Conservation (phyloP, 2,329 filamentous ascomycete genomes). For the Pezicula radicicola region DNA sequence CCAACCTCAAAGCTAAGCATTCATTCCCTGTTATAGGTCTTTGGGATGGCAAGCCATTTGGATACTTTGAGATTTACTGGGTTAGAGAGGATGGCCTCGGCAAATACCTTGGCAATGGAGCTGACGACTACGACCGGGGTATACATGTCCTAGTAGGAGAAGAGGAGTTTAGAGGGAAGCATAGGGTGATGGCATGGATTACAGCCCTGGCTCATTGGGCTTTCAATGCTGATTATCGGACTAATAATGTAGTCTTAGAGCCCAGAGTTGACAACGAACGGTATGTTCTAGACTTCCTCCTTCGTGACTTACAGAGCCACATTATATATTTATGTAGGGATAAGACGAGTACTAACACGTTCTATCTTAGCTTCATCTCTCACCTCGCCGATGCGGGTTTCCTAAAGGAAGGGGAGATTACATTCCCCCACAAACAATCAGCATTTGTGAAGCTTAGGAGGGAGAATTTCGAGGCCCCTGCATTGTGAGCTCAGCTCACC, state of each 20-base stretch:
- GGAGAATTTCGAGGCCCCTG: constrained; percentile 75
- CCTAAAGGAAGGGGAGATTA: constrained; percentile 79
- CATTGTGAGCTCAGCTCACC: constrained; percentile 21
- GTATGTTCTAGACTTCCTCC: constrained; percentile 61
- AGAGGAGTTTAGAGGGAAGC: constrained; percentile 81
- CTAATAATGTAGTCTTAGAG: constrained; percentile 80
- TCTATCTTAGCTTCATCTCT: constrained; percentile 49
- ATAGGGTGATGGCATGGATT: constrained; percentile 76
- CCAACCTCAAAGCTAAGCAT: constrained; percentile 63
- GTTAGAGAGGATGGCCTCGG: constrained; percentile 87
- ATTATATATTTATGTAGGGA: no score
- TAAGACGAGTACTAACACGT: constrained; percentile 10
- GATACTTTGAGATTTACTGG: constrained; percentile 98
- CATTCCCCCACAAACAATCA: constrained; percentile 89
- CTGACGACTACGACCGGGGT: constrained; percentile 81
- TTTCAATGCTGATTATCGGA: constrained; percentile 73
- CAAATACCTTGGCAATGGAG: constrained; percentile 61
- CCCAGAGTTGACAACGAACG: constrained; percentile 87
- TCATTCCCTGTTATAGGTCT: constrained; percentile 89
- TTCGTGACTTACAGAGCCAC: neutral
- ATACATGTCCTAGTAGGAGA: constrained; percentile 89
- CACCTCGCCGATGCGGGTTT: constrained; percentile 77
- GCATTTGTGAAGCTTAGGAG: constrained; percentile 79
- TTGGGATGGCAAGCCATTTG: constrained; percentile 94
- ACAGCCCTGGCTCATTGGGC: constrained; percentile 85